Evolutionary conservation across 345 rosid genomes (phyloP).

Genomic region (Citrus reticulata): DNA sequence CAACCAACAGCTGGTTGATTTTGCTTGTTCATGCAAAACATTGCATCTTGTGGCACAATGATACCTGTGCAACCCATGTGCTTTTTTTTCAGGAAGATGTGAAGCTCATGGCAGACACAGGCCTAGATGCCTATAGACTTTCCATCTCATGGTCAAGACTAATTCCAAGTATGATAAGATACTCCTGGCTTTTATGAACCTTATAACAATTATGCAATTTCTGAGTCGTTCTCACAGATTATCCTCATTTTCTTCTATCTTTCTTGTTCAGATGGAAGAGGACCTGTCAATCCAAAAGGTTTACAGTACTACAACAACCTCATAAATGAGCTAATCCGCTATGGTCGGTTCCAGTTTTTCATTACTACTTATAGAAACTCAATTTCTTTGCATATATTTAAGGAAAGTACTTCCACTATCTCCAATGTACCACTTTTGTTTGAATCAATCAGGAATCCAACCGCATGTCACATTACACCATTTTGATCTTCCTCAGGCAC

Average conservation of each 20-base stretch:
- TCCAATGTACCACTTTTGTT: neutral
- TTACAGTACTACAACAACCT: slow-evolving; percentile 54
- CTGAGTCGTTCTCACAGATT: neutral
- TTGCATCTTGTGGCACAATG: neutral
- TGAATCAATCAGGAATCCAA: slow-evolving; percentile 44
- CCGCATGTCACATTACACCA: slow-evolving; percentile 53
- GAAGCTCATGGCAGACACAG: slow-evolving; percentile 61
- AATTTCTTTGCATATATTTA: neutral
- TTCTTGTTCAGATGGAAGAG: slow-evolving; percentile 46
- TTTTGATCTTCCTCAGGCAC: slow-evolving; percentile 57
- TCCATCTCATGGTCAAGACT: slow-evolving; percentile 89
- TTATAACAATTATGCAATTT: neutral
- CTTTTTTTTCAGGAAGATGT: slow-evolving; percentile 62
- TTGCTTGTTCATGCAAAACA: neutral
- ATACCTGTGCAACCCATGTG: neutral
- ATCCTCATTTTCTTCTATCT: neutral
- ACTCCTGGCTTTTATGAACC: neutral
- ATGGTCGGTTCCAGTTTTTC: slow-evolving; percentile 29
- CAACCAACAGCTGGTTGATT: neutral
- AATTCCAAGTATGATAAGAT: slow-evolving; percentile 46
- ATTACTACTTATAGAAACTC: neutral
- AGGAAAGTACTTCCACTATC: neutral
- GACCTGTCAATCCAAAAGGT: slow-evolving; percentile 57
- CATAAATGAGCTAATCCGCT: slow-evolving; percentile 38
- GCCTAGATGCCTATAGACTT: slow-evolving; percentile 67